Conservation (phyloP, 306 rosid species). For the Arachis hypogaea region DNA sequence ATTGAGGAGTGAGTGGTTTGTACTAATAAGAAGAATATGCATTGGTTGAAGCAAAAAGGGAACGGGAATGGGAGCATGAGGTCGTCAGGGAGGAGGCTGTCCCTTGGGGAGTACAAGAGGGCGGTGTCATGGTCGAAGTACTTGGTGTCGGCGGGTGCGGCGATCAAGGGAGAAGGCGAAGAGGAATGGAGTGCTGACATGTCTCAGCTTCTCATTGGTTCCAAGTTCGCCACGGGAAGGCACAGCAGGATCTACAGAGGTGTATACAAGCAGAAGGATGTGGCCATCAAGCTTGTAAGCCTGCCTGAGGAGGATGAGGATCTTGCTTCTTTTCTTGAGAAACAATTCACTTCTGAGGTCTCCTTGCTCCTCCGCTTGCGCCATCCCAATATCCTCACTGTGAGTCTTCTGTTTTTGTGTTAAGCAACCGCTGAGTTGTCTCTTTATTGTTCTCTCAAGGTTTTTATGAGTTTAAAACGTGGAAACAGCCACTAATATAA, state of each 20-base stretch:
- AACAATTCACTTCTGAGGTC: slow-evolving; percentile 88
- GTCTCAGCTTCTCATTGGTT: slow-evolving; percentile 82
- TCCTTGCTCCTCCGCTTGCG: slow-evolving; percentile 66
- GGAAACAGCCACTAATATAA: no score
- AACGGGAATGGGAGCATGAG: slow-evolving; percentile 50
- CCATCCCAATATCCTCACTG: slow-evolving; percentile 90
- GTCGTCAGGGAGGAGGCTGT: slow-evolving; percentile 52
- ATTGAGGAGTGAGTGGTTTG: slow-evolving; percentile 16
- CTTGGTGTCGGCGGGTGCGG: slow-evolving; percentile 83
- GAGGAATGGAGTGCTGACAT: slow-evolving; percentile 97
- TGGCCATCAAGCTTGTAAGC: slow-evolving; percentile 88
- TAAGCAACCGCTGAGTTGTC: no score
- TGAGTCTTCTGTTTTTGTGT: slow-evolving; percentile 7
- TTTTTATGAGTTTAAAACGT: no score
- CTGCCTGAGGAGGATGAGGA: slow-evolving; percentile 85
- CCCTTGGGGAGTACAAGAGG: slow-evolving; percentile 80
- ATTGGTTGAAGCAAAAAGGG: slow-evolving; percentile 61
- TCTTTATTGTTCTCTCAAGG: background rate
- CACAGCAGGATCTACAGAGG: slow-evolving; percentile 97
- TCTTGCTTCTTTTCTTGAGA: slow-evolving; percentile 77
- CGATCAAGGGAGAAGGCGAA: slow-evolving; percentile 84
- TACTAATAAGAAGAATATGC: slow-evolving; percentile 64
- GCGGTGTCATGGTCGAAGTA: slow-evolving; percentile 99
- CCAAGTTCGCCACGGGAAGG: slow-evolving; percentile 81
- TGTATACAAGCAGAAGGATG: slow-evolving; percentile 71